phyloP scores from a whole-genome alignment of 495 filamentous ascomycete genomes.

The Bacidia gigantensis region DNA sequence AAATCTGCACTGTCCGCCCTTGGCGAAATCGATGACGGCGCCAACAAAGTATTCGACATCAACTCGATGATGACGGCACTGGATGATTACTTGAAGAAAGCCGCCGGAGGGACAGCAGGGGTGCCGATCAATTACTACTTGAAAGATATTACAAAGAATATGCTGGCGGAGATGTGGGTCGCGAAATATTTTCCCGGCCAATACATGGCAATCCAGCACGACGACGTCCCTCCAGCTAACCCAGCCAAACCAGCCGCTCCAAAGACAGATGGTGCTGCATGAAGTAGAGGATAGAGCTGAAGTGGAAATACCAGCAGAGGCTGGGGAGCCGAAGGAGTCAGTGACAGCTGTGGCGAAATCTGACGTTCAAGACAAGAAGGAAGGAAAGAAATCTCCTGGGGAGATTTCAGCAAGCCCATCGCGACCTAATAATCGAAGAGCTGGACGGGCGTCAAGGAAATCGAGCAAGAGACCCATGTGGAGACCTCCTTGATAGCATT shows the following conservation, averaged over 20 bases:
- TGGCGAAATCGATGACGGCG: neutral
- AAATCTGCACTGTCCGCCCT: conserved; percentile 1
- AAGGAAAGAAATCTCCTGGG: neutral
- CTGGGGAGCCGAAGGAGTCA: neutral
- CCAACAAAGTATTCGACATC: neutral
- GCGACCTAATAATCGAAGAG: neutral
- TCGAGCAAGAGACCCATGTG: neutral
- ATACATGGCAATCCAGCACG: neutral
- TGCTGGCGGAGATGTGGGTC: neutral
- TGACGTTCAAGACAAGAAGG: neutral
- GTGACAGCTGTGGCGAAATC: neutral
- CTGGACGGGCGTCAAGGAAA: neutral
- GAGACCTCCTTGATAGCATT: neutral
- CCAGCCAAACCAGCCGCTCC: neutral
- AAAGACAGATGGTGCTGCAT: neutral
- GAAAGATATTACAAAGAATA: conserved; percentile 1
- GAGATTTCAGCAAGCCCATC: neutral
- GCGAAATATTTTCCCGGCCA: neutral
- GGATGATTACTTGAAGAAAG: neutral
- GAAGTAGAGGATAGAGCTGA: neutral
- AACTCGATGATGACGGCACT: conserved; percentile 1
- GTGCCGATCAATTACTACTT: conserved; percentile 1
- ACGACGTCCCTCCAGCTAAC: too few relatives aligned
- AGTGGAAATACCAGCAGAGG: neutral
- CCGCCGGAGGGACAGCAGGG: neutral